These are phyloP conservation scores for Thalassiosira exigua DNA, from an alignment of 352 stramenopile genomes.

Conservation along the genomic window DNA sequence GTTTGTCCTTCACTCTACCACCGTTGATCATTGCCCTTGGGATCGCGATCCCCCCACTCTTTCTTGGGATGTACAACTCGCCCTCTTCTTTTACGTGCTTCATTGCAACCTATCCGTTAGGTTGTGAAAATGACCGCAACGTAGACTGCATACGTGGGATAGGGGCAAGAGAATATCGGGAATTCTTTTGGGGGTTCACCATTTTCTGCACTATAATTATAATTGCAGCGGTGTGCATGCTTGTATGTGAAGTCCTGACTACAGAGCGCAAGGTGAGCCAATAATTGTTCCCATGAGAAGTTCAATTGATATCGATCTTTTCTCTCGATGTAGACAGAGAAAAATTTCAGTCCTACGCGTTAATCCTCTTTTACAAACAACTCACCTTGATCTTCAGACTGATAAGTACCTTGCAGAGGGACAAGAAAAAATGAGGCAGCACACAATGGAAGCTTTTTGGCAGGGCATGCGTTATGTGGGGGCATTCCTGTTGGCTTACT, in stretches of 20 bases:
- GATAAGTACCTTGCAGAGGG: constrained; percentile 20
- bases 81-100: constrained; percentile 18
- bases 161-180: background rate
- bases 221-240: constrained; percentile 19
- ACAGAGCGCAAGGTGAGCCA: background rate
- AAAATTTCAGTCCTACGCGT: no score
- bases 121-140: background rate
- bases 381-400: no score
- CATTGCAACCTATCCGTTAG: constrained; percentile 13
- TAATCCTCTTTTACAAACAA: no score
- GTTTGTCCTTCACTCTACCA: constrained; percentile 12
- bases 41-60: constrained; percentile 3
- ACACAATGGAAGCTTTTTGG: constrained; percentile 13
- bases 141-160: constrained; percentile 11
- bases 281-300: background rate
- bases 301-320: background rate
- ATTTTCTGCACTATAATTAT: constrained; percentile 2
- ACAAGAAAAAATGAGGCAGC: background rate
- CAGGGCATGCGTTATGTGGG: constrained; percentile 9
- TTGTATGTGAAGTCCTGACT: background rate
- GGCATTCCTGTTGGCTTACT: constrained; percentile 13
- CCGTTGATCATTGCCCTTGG: constrained; percentile 22
- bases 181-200: background rate
- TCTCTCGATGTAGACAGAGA: no score
- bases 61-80: constrained; percentile 24